Percentiles rank a stretch among this genome's conserved stretches.
These are phyloP conservation scores for Conticribra weissflogii DNA, from an alignment of 108 stramenopile genomes.

Conservation along the genomic window DNA sequence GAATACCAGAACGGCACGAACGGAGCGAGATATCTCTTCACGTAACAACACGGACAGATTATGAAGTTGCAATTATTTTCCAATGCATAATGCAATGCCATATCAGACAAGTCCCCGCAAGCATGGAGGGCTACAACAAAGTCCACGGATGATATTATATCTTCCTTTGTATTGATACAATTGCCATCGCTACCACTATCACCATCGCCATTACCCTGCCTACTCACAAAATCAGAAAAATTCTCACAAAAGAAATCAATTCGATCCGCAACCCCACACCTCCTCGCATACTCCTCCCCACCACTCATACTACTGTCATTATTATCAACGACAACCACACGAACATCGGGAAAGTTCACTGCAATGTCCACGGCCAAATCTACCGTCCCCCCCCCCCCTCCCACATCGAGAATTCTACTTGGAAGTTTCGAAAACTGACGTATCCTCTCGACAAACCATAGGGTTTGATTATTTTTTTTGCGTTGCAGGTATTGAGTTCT, in stretches of 20 bases:
- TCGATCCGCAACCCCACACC: slow-evolving; percentile 20
- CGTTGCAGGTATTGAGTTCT: slow-evolving; percentile 48
- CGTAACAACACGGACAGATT: slow-evolving; percentile 66
- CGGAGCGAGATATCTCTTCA: slow-evolving; percentile 32
- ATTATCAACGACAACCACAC: slow-evolving; percentile 56
- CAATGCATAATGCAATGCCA: slow-evolving; percentile 58
- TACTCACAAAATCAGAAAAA: slow-evolving; percentile 49
- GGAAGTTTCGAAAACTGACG: slow-evolving; percentile 8
- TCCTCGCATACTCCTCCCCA: slow-evolving; percentile 31
- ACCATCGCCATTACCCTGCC: slow-evolving; percentile 45
- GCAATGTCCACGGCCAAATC: slow-evolving; percentile 64
- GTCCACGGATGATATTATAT: slow-evolving; percentile 53
- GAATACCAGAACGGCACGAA: slow-evolving; percentile 31
- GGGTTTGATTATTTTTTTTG: slow-evolving; percentile 57
- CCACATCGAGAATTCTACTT: slow-evolving; percentile 54
- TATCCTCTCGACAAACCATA: slow-evolving; percentile 52
- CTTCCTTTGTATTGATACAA: slow-evolving; percentile 25
- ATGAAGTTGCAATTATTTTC: slow-evolving; percentile 54
- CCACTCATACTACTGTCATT: slow-evolving; percentile 57
- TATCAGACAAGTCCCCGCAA: slow-evolving; percentile 68
- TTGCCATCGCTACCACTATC: slow-evolving; percentile 50
- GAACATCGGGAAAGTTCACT: slow-evolving; percentile 26
- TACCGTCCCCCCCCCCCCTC: slow-evolving; percentile 68
- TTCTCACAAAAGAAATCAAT: slow-evolving; percentile 24
- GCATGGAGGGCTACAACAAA: slow-evolving; percentile 67